Conservation (phyloP, 345 rosid species). For the Euphorbia tirucalli region DNA sequence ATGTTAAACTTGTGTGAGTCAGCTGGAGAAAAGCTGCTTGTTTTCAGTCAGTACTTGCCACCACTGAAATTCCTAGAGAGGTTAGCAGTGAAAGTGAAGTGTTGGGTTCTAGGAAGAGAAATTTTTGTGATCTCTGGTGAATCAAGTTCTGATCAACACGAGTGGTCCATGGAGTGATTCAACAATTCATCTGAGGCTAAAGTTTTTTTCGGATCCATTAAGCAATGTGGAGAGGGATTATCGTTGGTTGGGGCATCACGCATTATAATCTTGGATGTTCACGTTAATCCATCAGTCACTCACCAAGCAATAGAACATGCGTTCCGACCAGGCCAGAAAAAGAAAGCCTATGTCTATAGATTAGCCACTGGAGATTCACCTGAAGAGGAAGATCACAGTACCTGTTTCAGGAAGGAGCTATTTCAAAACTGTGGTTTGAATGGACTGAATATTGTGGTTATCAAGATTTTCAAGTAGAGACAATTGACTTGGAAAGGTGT, state of each 20-base stretch:
- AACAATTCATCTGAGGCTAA: conserved; percentile 69
- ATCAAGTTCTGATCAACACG: conserved; percentile 62
- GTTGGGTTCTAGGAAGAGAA: conserved; percentile 65
- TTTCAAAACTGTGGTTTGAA: conserved; percentile 92
- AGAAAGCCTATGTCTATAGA: conserved; percentile 69
- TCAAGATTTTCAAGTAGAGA: conserved; percentile 48
- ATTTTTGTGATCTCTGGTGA: conserved; percentile 76
- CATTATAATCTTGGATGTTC: conserved; percentile 76
- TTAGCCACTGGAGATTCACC: conserved; percentile 76
- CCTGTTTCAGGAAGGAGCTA: conserved; percentile 68
- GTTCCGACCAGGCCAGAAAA: conserved; percentile 81
- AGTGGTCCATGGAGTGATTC: conserved; percentile 73
- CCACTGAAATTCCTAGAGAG: conserved; percentile 76
- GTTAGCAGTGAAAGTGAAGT: conserved; percentile 40
- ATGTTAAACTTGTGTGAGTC: conserved; percentile 62
- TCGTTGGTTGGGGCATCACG: conserved; percentile 91
- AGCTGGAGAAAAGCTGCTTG: conserved; percentile 65
- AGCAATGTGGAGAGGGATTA: conserved; percentile 96
- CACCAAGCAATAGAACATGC: conserved; percentile 94
- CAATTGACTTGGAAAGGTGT: conserved; percentile 46
- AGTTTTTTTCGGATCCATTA: conserved; percentile 87
- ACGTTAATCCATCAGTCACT: conserved; percentile 90
- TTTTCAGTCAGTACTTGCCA: conserved; percentile 76
- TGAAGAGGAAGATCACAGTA: conserved; percentile 61
- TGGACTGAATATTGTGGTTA: conserved; percentile 69